A percentile compares a stretch with the other conserved stretches of the same genome.
phyloP scores from a whole-genome alignment of 768 basidiomycete genomes.

The Tricholoma furcatifolium region DNA sequence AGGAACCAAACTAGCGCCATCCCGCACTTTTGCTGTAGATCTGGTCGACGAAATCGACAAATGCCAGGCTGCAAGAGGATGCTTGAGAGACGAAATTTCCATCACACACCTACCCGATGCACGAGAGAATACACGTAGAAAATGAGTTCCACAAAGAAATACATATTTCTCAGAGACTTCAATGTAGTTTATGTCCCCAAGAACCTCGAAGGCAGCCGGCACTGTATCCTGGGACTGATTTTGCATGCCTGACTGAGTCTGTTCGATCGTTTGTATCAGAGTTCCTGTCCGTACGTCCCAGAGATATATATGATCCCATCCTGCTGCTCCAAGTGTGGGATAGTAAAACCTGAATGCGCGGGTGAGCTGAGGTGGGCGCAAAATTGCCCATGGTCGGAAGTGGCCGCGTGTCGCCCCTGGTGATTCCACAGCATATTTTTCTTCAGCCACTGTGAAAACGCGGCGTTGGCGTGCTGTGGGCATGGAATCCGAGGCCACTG shows the following conservation, averaged over 20 bases:
- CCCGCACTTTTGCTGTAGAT: background rate
- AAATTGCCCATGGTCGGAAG: constrained; percentile 62
- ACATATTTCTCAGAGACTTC: constrained; percentile 59
- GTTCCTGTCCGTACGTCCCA: constrained; percentile 60
- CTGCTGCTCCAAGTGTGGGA: constrained; percentile 58
- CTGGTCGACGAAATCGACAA: constrained; percentile 23
- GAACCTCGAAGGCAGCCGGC: constrained; percentile 2
- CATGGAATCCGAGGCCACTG: constrained; percentile 4
- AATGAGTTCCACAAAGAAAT: constrained; percentile 52
- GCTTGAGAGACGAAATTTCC: constrained; percentile 36
- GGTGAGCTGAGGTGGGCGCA: constrained; percentile 42
- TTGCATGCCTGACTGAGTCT: constrained; percentile 27
- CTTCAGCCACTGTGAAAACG: background rate
- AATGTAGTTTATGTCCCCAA: constrained; percentile 57
- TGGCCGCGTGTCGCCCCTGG: constrained; percentile 35
- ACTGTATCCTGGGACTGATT: background rate
- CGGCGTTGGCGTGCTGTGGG: background rate
- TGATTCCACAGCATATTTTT: background rate
- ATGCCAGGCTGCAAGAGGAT: constrained; percentile 33
- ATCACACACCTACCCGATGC: constrained; percentile 41
- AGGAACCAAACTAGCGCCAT: background rate
- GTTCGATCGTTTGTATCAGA: constrained; percentile 46
- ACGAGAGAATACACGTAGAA: constrained; percentile 56
- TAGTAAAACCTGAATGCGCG: constrained; percentile 68
- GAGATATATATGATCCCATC: constrained; percentile 44